Conservation (phyloP, 2,329 filamentous ascomycete species). For the Xylaria sp. region DNA sequence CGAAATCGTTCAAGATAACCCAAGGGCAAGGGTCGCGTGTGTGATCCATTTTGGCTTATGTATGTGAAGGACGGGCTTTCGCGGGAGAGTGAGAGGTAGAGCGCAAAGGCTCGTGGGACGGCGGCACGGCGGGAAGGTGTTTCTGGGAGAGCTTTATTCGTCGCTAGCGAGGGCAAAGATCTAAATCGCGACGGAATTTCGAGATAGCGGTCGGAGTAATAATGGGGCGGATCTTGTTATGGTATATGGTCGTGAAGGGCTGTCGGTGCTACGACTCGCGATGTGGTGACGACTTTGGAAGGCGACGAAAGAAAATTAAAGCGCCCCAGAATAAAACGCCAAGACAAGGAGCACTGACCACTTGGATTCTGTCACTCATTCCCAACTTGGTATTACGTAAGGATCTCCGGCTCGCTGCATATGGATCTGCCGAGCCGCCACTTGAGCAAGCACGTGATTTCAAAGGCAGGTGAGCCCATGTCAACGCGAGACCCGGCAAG, state of each 20-base stretch:
- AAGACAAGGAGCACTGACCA: neutral
- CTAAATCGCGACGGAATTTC: neutral
- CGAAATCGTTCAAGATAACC: constrained; percentile 95
- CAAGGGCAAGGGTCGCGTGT: constrained; percentile 93
- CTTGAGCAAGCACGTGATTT: neutral
- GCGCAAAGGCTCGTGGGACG: neutral
- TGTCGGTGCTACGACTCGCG: neutral
- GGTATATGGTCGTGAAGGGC: neutral
- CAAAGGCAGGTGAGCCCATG: neutral
- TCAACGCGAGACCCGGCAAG: too few relatives aligned
- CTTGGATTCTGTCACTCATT: neutral
- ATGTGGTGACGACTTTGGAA: constrained; percentile 1
- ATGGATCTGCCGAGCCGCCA: neutral
- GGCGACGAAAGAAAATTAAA: constrained; percentile 15
- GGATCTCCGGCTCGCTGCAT: neutral
- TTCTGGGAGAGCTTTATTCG: neutral
- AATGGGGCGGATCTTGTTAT: neutral
- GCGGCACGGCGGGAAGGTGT: neutral
- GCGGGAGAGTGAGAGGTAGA: neutral
- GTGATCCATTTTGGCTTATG: constrained; percentile 68
- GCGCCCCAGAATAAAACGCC: neutral
- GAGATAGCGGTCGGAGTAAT: neutral
- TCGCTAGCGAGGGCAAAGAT: neutral
- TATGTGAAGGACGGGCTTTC: constrained; percentile 4
- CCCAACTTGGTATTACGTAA: neutral